A percentile compares a stretch with the other conserved stretches of the same genome.
Evolutionary conservation across 805 yeast species (phyloP).

Genomic region (Priceomyces carsonii): DNA sequence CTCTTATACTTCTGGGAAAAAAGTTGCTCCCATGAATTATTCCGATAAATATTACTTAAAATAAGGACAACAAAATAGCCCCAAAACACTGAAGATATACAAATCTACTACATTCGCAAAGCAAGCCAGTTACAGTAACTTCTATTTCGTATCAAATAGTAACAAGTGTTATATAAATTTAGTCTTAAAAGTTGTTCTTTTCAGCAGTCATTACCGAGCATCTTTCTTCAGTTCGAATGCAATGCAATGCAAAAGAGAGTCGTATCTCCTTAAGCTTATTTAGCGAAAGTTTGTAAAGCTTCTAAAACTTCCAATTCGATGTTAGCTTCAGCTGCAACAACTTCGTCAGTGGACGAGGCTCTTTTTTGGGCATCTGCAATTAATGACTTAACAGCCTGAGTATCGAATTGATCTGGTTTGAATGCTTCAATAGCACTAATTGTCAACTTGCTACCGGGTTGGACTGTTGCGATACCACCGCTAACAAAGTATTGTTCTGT

Average conservation of each 20-base stretch:
- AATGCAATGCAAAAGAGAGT: conserved; percentile 5
- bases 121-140: no score
- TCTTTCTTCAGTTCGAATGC: conserved; percentile 6
- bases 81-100: background rate
- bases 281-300: conserved; percentile 83
- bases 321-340: conserved; percentile 89
- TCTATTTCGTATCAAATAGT: no score
- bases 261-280: conserved; percentile 37
- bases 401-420: conserved; percentile 83
- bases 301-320: conserved; percentile 95
- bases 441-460: conserved; percentile 88
- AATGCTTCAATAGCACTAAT: conserved; percentile 95
- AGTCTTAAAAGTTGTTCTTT: conserved; percentile 4
- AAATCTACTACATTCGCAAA: background rate
- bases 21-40: background rate
- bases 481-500: conserved; percentile 82
- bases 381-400: conserved; percentile 74
- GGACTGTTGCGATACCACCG: conserved; percentile 96
- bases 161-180: no score
- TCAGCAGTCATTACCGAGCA: conserved; percentile 7
- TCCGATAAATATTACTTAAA: background rate
- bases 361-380: conserved; percentile 94
- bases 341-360: conserved; percentile 79
- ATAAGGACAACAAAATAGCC: background rate
- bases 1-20: background rate